These are phyloP conservation scores for Thelephora terrestris DNA, from an alignment of 1,284 basidiomycete species.

Conservation along the genomic window DNA sequence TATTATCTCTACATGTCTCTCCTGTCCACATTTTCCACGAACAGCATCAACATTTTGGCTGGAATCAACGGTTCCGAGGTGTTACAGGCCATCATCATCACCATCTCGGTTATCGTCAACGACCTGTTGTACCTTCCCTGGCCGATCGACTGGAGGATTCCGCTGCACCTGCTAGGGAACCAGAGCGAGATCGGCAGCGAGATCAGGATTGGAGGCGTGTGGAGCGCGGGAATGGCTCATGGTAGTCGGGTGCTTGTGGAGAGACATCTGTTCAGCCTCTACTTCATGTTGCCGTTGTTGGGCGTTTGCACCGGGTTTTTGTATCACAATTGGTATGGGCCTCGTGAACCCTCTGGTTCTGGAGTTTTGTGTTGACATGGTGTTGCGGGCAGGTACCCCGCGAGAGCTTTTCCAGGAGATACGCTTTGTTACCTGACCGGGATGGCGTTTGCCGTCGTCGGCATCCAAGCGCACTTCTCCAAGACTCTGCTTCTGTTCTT, in stretches of 20 bases:
- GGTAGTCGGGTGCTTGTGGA: constrained; percentile 85
- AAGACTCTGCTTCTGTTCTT: constrained; percentile 97
- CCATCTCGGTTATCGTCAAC: constrained; percentile 83
- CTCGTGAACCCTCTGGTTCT: background rate
- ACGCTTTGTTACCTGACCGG: constrained; percentile 97
- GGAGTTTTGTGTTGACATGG: background rate
- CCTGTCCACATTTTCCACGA: constrained; percentile 94
- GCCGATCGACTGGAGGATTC: constrained; percentile 61
- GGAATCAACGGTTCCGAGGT: constrained; percentile 97
- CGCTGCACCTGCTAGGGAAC: constrained; percentile 58
- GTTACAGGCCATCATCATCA: constrained; percentile 89
- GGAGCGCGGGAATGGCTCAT: constrained; percentile 75
- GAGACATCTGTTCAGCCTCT: constrained; percentile 89
- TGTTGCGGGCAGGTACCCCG: constrained; percentile 73
- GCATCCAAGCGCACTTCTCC: constrained; percentile 94
- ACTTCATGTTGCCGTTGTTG: constrained; percentile 92
- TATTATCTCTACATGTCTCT: constrained; percentile 97
- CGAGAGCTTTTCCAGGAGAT: constrained; percentile 91
- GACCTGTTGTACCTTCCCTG: constrained; percentile 88
- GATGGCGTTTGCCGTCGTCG: constrained; percentile 95
- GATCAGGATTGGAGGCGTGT: constrained; percentile 64
- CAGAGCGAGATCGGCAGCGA: constrained; percentile 56
- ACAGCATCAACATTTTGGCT: constrained; percentile 98
- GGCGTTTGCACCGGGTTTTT: constrained; percentile 86
- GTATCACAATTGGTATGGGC: constrained; percentile 86